Percentiles rank a stretch among this genome's conserved stretches.
phyloP scores from a whole-genome alignment of 2,329 filamentous ascomycete genomes.

The Talaromyces sp. region DNA sequence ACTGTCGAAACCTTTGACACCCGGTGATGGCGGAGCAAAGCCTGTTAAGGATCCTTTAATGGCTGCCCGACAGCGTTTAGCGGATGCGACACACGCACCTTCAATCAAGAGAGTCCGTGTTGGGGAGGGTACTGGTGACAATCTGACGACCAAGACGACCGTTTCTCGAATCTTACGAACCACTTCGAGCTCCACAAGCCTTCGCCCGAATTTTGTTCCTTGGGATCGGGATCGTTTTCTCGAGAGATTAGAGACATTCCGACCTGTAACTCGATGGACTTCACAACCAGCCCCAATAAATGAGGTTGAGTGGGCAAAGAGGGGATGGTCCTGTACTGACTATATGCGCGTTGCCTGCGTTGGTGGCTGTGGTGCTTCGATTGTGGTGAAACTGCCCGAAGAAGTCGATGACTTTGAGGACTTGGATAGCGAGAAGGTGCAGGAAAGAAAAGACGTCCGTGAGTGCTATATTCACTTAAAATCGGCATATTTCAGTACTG shows the following conservation, averaged over 20 bases:
- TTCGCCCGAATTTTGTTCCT: constrained; percentile 72
- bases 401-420: constrained; percentile 57
- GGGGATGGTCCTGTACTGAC: constrained; percentile 83
- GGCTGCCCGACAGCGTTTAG: constrained; percentile 26
- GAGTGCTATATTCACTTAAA: constrained; percentile 23
- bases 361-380: constrained; percentile 75
- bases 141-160: constrained; percentile 18
- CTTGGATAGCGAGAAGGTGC: constrained; percentile 41
- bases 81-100: constrained; percentile 21
- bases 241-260: constrained; percentile 77
- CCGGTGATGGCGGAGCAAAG: constrained; percentile 22
- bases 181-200: constrained; percentile 31
- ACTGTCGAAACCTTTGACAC: constrained; percentile 34
- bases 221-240: constrained; percentile 81
- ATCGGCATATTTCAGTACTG: not conserved
- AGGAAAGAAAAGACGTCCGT: constrained; percentile 44
- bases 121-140: constrained; percentile 23
- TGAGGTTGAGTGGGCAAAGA: constrained; percentile 91
- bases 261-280: constrained; percentile 89
- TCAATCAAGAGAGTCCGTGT: constrained; percentile 38
- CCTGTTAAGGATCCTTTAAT: constrained; percentile 22
- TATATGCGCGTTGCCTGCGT: constrained; percentile 79
- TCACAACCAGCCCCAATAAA: constrained; percentile 81
- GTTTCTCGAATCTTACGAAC: constrained; percentile 23
- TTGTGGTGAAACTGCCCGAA: constrained; percentile 73